phyloP scores from a whole-genome alignment of 2,329 filamentous ascomycete species.

The Penicillium freii region DNA sequence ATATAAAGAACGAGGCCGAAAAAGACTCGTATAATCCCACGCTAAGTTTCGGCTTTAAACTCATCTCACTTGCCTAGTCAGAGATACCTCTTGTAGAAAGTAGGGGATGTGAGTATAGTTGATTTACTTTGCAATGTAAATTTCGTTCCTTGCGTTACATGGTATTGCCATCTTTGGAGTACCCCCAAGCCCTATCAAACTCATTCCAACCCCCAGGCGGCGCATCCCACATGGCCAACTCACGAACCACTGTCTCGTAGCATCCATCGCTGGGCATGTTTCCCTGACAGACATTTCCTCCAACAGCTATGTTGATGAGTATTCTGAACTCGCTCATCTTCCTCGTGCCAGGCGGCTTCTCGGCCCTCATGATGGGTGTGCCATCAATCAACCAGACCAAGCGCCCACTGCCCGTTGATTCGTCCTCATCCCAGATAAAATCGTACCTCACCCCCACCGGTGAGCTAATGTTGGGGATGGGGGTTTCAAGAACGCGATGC shows the following conservation, averaged over 20 bases:
- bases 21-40: too few relatives aligned
- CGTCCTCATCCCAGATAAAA: slow-evolving; percentile 27
- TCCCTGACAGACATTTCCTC: slow-evolving; percentile 27
- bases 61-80: slow-evolving; percentile 3
- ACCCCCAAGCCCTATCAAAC: slow-evolving; percentile 20
- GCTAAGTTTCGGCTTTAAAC: neutral
- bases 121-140: slow-evolving; percentile 5
- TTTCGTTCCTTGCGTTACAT: slow-evolving; percentile 18
- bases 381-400: slow-evolving; percentile 28
- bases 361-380: slow-evolving; percentile 24
- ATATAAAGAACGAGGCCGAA: too few relatives aligned
- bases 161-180: slow-evolving; percentile 24
- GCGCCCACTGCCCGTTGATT: slow-evolving; percentile 20
- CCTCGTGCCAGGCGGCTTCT: slow-evolving; percentile 26
- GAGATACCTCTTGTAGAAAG: neutral
- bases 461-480: slow-evolving; percentile 23
- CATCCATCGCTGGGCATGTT: slow-evolving; percentile 25
- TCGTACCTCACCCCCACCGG: slow-evolving; percentile 22
- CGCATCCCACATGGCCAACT: slow-evolving; percentile 27
- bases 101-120: slow-evolving; percentile 4
- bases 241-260: slow-evolving; percentile 25
- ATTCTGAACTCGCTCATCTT: slow-evolving; percentile 28
- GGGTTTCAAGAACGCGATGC: slow-evolving; percentile 26
- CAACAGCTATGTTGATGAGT: slow-evolving; percentile 27
- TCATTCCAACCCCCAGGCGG: slow-evolving; percentile 23